Conservation (phyloP, 2,329 filamentous ascomycete genomes). For the Didymella glomerata region DNA sequence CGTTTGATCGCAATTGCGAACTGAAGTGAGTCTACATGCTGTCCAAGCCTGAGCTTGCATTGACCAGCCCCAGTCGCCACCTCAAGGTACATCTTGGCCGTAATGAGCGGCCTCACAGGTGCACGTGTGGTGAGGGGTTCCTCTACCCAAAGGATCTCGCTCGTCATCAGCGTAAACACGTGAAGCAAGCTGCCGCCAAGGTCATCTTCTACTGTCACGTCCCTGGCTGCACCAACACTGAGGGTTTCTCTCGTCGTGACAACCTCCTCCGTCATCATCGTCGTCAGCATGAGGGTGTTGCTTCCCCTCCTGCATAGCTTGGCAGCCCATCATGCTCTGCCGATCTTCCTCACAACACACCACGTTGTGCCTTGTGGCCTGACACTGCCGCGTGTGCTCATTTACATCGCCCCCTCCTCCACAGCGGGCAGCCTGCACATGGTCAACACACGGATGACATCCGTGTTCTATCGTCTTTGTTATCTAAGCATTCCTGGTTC, state of each 20-base stretch:
- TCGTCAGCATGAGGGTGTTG: slow-evolving; percentile 34
- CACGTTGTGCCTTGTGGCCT: not conserved
- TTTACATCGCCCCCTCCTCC: not conserved
- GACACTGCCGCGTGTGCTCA: not conserved
- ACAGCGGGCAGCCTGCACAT: not conserved
- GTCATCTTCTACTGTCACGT: slow-evolving; percentile 34
- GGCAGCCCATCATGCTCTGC: not conserved
- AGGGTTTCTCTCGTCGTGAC: slow-evolving; percentile 48
- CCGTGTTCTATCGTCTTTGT: not conserved
- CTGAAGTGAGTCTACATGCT: slow-evolving; percentile 42
- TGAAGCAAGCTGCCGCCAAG: slow-evolving; percentile 21
- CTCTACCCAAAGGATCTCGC: slow-evolving; percentile 48
- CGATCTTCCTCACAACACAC: not conserved
- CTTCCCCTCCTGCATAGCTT: slow-evolving; percentile 9
- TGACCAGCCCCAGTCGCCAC: slow-evolving; percentile 42
- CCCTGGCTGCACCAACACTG: slow-evolving; percentile 37
- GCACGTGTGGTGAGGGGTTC: slow-evolving; percentile 44
- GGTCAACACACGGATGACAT: not conserved
- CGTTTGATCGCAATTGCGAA: slow-evolving; percentile 46
- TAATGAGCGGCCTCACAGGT: slow-evolving; percentile 45
- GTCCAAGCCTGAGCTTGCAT: not conserved
- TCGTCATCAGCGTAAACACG: slow-evolving; percentile 44
- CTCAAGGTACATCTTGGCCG: slow-evolving; percentile 40
- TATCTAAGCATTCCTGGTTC: not conserved
- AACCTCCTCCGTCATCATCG: slow-evolving; percentile 48